These are phyloP conservation scores for Plenodomus biglobosus DNA, from an alignment of 2,329 filamentous ascomycete genomes.

Conservation along the genomic window DNA sequence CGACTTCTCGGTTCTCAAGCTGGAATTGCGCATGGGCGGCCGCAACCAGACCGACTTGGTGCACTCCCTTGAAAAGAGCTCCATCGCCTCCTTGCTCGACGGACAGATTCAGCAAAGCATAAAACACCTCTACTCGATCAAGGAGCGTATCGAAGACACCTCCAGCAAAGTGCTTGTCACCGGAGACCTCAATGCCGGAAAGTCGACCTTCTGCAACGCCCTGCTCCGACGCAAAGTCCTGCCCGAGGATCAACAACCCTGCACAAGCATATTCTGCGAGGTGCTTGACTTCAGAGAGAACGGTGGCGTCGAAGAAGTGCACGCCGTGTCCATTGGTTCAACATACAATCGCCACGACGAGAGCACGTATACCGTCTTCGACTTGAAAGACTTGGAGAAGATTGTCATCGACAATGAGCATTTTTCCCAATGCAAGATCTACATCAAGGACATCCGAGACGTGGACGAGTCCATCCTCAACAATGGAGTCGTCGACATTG, in stretches of 20 bases:
- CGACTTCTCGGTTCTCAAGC: conserved; percentile 92
- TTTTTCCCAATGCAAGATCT: conserved; percentile 96
- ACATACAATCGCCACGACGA: conserved; percentile 88
- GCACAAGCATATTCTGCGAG: conserved; percentile 97
- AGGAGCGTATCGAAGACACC: conserved; percentile 94
- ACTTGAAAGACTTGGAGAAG: conserved; percentile 75
- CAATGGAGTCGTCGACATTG: conserved; percentile 97
- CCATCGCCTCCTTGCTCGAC: conserved; percentile 86
- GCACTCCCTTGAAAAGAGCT: conserved; percentile 89
- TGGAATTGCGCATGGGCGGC: conserved; percentile 87
- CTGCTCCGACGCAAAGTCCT: conserved; percentile 86
- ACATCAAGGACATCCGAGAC: conserved; percentile 83
- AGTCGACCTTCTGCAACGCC: conserved; percentile 99
- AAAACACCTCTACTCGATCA: conserved; percentile 80
- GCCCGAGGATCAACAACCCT: conserved; percentile 96
- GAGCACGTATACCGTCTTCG: conserved; percentile 87
- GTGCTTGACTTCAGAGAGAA: conserved; percentile 93
- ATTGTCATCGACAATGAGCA: conserved; percentile 86
- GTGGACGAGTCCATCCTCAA: conserved; percentile 94
- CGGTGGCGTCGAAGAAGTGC: conserved; percentile 87
- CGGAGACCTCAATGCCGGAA: conserved; percentile 93
- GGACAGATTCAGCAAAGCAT: conserved; percentile 94
- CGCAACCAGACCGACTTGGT: conserved; percentile 87
- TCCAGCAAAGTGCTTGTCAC: conserved; percentile 96
- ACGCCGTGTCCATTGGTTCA: conserved; percentile 82